phyloP scores from a whole-genome alignment of 2,329 filamentous ascomycete species.

The Cercospora berteroae region DNA sequence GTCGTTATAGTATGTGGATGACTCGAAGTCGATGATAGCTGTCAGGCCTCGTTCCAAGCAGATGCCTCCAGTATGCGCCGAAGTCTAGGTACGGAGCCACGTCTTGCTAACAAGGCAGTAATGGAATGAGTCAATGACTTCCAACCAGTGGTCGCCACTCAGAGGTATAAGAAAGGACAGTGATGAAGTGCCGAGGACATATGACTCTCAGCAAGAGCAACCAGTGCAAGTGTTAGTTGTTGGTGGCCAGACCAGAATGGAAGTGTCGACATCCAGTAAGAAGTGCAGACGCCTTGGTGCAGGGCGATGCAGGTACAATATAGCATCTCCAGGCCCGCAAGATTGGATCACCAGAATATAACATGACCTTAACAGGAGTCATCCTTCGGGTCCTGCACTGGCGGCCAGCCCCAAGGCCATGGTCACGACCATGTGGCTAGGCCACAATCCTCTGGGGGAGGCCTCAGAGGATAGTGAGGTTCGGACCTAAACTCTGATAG shows the following conservation, averaged over 20 bases:
- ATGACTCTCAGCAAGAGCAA: slow-evolving; percentile 12
- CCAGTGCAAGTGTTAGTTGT: slow-evolving; percentile 16
- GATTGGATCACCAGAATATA: slow-evolving; percentile 12
- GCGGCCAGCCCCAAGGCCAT: slow-evolving; percentile 6
- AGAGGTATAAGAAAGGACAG: not conserved
- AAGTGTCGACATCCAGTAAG: not conserved
- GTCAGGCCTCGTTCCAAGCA: too few species aligned
- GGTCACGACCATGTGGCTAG: slow-evolving; percentile 10
- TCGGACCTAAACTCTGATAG: slow-evolving; percentile 5
- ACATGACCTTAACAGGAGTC: not conserved
- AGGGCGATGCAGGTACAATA: slow-evolving; percentile 24
- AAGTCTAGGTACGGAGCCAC: not conserved
- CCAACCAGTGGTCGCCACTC: not conserved
- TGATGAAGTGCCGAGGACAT: slow-evolving; percentile 1
- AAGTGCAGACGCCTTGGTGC: slow-evolving; percentile 10
- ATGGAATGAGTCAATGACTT: not conserved
- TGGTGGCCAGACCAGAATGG: slow-evolving; percentile 9
- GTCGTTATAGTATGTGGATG: not conserved
- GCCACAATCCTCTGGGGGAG: not conserved
- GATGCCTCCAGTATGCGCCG: not conserved
- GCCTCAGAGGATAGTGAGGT: slow-evolving; percentile 16
- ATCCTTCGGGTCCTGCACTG: slow-evolving; percentile 15
- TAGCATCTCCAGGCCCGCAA: slow-evolving; percentile 9
- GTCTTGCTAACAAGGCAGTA: not conserved
- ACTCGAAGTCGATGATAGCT: not conserved